These are phyloP conservation scores for Stentor roeselii DNA, from an alignment of 73 alveolate species.

Conservation along the genomic window DNA sequence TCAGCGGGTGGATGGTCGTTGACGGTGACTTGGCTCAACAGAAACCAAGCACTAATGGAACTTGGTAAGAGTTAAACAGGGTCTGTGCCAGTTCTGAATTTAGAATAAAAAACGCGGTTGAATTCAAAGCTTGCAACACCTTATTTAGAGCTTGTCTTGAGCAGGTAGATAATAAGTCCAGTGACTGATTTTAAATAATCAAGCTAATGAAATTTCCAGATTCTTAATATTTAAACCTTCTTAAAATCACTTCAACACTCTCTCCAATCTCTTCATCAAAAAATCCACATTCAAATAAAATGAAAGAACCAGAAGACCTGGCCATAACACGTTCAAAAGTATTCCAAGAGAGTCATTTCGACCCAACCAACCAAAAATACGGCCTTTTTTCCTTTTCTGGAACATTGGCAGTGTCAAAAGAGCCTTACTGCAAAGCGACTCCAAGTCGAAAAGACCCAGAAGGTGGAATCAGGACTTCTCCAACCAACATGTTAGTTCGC, in stretches of 20 bases:
- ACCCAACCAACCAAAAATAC: neutral
- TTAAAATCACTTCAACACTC: too few species aligned
- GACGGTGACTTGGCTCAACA: neutral
- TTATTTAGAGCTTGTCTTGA: constrained; percentile 12
- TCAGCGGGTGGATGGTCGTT: constrained; percentile 12
- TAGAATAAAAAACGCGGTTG: neutral
- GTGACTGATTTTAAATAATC: too few species aligned
- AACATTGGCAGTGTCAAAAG: neutral
- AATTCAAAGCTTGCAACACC: constrained; percentile 7
- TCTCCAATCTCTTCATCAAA: too few species aligned
- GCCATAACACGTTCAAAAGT: neutral
- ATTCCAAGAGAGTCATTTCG: neutral
- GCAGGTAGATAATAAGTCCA: too few species aligned
- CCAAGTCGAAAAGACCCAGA: neutral
- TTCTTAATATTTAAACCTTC: too few species aligned
- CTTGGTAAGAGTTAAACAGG: constrained; percentile 12
- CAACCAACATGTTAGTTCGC: neutral
- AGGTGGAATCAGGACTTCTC: neutral
- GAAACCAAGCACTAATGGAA: constrained; percentile 25
- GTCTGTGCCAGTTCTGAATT: neutral
- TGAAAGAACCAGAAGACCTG: neutral
- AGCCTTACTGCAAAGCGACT: neutral
- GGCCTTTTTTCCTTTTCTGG: constrained; percentile 18
- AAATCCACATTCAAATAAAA: too few species aligned
- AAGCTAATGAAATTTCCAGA: too few species aligned